phyloP scores from a whole-genome alignment of 129 eudicot genomes.

The Scalesia atractyloides region DNA sequence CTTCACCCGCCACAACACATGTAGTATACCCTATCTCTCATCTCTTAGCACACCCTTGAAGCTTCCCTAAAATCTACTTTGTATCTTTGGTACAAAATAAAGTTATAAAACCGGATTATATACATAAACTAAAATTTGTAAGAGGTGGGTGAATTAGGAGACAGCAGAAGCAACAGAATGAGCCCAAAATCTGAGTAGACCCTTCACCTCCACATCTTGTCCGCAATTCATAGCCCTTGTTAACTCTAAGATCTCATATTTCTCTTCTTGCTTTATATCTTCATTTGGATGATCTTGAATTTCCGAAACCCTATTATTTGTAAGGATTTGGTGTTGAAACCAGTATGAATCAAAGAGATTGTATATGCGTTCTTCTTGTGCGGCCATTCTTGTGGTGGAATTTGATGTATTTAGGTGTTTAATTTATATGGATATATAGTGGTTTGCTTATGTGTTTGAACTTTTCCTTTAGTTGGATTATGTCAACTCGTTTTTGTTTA shows the following conservation, averaged over 20 bases:
- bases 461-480: constrained; percentile 1
- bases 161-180: constrained; percentile 15
- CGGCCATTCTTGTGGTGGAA: constrained; percentile 13
- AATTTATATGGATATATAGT: background rate
- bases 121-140: background rate
- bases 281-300: background rate
- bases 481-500: background rate
- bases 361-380: constrained; percentile 18
- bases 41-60: background rate
- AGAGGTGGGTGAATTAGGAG: background rate
- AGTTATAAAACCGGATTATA: background rate
- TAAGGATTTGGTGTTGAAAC: constrained; percentile 22
- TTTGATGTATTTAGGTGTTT: background rate
- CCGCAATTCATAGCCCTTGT: background rate
- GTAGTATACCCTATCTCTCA: background rate
- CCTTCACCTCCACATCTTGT: constrained; percentile 24
- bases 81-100: background rate
- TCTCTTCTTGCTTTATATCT: background rate
- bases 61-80: background rate
- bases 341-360: constrained; percentile 30
- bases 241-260: background rate
- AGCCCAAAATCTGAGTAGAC: constrained; percentile 27
- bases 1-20: too few relatives aligned
- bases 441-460: constrained; percentile 9
- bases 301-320: background rate